Percentiles rank a stretch among this genome's conserved stretches.
phyloP scores from a whole-genome alignment of 768 basidiomycete species.

The Astraeus odoratus region DNA sequence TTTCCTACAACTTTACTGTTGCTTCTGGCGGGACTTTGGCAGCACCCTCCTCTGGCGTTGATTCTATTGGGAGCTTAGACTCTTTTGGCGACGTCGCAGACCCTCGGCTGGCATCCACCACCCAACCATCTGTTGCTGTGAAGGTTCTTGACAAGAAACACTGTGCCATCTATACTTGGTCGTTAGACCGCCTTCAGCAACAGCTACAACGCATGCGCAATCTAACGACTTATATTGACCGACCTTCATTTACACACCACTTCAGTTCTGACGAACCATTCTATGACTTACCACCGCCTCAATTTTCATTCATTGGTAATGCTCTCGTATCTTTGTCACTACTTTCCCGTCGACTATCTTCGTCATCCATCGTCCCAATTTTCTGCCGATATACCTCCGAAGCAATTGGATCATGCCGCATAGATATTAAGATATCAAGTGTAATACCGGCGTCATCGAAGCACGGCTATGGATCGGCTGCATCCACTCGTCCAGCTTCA shows the following conservation, averaged over 20 bases:
- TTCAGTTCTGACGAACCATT: slow-evolving; percentile 93
- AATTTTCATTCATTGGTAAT: slow-evolving; percentile 91
- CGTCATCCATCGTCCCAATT: slow-evolving; percentile 74
- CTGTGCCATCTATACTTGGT: slow-evolving; percentile 88
- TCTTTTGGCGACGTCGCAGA: slow-evolving; percentile 94
- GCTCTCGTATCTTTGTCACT: slow-evolving; percentile 77
- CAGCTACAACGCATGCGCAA: slow-evolving; percentile 93
- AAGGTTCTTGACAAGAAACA: slow-evolving; percentile 89
- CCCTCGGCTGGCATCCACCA: slow-evolving; percentile 60
- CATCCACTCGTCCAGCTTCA: slow-evolving; percentile 70
- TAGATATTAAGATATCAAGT: slow-evolving; percentile 77
- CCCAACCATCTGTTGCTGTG: slow-evolving; percentile 80
- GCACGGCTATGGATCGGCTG: slow-evolving; percentile 51
- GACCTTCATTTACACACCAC: slow-evolving; percentile 89
- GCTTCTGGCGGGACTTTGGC: slow-evolving; percentile 77
- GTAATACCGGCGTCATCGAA: slow-evolving; percentile 51
- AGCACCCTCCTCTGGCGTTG: slow-evolving; percentile 74
- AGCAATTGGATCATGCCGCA: slow-evolving; percentile 90
- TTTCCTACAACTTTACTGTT: slow-evolving; percentile 89
- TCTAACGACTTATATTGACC: slow-evolving; percentile 80
- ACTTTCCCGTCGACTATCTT: slow-evolving; percentile 69
- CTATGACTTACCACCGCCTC: slow-evolving; percentile 80
- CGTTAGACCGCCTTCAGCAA: slow-evolving; percentile 78
- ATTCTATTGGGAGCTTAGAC: slow-evolving; percentile 80
- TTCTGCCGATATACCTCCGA: slow-evolving; percentile 93